Percentiles rank a stretch among this genome's conserved stretches.
Evolutionary conservation across 1,139 yeast genomes (phyloP).

Genomic region (Hanseniaspora gamundiae): DNA sequence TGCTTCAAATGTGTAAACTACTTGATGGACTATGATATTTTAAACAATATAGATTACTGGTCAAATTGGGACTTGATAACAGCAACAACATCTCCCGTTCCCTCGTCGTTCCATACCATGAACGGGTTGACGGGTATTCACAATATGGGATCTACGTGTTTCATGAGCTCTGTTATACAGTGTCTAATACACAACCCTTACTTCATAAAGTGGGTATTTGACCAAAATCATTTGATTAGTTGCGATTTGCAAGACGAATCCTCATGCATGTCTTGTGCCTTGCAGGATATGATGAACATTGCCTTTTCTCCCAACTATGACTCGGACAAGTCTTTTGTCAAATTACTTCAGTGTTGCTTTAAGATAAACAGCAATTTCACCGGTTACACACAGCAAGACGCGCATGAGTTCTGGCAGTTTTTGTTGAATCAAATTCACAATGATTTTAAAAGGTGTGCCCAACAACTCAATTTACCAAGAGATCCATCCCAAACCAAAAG

Average conservation of each 20-base stretch:
- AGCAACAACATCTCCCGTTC: constrained; percentile 30
- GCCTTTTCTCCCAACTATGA: constrained; percentile 28
- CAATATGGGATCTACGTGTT: constrained; percentile 93
- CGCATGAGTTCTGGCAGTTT: constrained; percentile 95
- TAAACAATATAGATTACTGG: constrained; percentile 14
- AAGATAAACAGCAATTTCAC: constrained; percentile 64
- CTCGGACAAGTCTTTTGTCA: constrained; percentile 27
- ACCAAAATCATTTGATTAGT: constrained; percentile 16
- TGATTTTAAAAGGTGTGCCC: constrained; percentile 22
- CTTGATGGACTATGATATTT: constrained; percentile 36
- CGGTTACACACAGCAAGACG: constrained; percentile 94
- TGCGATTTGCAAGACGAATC: constrained; percentile 19
- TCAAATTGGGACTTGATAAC: constrained; percentile 22
- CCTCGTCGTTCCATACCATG: constrained; percentile 42
- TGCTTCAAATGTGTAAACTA: constrained; percentile 73
- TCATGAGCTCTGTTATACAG: constrained; percentile 84
- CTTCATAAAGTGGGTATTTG: constrained; percentile 61
- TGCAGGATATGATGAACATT: constrained; percentile 42
- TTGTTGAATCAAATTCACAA: constrained; percentile 71
- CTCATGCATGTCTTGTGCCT: constrained; percentile 67
- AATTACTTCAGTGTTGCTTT: constrained; percentile 69
- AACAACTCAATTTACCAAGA: constrained; percentile 15
- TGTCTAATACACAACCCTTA: constrained; percentile 81
- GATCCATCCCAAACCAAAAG: not conserved
- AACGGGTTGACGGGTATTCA: constrained; percentile 79